Evolutionary conservation across 1,284 basidiomycete genomes (phyloP), one percentile per base, ranked within the genome.

Genomic region (Ganoderma multipileum): DNA sequence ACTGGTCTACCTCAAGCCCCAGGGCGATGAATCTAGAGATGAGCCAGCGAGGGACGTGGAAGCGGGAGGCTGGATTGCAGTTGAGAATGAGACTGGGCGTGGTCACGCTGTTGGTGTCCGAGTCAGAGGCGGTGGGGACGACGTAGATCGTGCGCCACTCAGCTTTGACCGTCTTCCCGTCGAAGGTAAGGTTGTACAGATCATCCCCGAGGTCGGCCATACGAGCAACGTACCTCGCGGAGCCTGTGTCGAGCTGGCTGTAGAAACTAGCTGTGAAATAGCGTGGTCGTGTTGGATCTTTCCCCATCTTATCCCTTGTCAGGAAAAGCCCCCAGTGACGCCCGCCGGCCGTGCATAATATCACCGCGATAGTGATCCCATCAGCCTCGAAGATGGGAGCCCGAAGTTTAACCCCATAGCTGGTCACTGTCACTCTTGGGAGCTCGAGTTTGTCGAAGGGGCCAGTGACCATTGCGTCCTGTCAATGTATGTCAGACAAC

Each of bases 111-210:
- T 30, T 28, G 7, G 28, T 6, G 16, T 54, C 1, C 0, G 18
- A 16, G 16, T 54, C 8, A 18, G 52, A 23, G n/a, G 47, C 9
- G 9, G n/a, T 23, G n/a, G 23, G 47, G 6, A 54, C 52, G 28
- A 54, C 18, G 47, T 50, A 65, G 57, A 60, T 36, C n/a, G 50
- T 50, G 33, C 50, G 62, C 62, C 62, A 63, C 36, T 2, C 23
- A 8, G 50, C 50, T 16, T 28, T 18, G 36, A 63, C 50, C 7
- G 20, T 36, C 36, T 63, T 39, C 11, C 62, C 62, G 4, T 28
- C 14, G 62, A 63, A 54, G 33, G 26, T 9, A 12, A 65, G 20
- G 41, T 65, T 39, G 44, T 65, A 33, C 4, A 33, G 23, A n/a
- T 65, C 58, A 3, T 50, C 42, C 26, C 52, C 52, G 2, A 54